Evolutionary conservation across 306 rosid species (phyloP).

Genomic region (Cotoneaster glaucophyllus): DNA sequence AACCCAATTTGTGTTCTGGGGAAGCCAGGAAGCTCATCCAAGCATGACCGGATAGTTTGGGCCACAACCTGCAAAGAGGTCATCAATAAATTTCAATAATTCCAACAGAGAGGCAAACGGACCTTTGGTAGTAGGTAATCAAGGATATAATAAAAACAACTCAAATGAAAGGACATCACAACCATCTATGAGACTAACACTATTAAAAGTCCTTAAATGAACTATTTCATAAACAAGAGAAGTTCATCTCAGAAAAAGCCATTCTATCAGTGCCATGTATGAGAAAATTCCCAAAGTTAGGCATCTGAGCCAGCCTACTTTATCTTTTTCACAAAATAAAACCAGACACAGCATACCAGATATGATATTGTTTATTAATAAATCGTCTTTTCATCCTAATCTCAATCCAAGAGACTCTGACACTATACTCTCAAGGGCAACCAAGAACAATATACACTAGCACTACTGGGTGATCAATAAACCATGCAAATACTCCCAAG

Average conservation of each 20-base stretch:
- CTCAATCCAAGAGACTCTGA: neutral
- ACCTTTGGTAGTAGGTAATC: neutral
- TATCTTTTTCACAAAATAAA: neutral
- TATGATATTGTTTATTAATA: neutral
- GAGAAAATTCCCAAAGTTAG: neutral
- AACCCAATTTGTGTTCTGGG: conserved; percentile 98
- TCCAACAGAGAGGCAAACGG: conserved; percentile 7
- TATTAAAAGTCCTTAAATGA: neutral
- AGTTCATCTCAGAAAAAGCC: neutral
- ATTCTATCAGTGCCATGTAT: conserved; percentile 13
- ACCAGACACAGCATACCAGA: neutral
- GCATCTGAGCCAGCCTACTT: neutral
- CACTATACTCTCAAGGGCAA: neutral
- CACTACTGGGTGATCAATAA: neutral
- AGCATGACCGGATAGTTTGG: conserved; percentile 80
- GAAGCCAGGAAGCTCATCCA: conserved; percentile 93
- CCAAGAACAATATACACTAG: neutral
- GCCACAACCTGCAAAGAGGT: conserved; percentile 70
- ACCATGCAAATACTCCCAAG: neutral
- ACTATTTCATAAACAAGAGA: neutral
- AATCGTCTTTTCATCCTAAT: neutral
- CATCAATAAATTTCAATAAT: conserved; percentile 11
- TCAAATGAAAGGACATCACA: neutral
- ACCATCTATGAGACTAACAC: neutral
- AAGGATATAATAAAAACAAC: neutral